Base-by-base conservation (phyloP, 768 basidiomycete genomes). In the Scleroderma bovista region DNA sequence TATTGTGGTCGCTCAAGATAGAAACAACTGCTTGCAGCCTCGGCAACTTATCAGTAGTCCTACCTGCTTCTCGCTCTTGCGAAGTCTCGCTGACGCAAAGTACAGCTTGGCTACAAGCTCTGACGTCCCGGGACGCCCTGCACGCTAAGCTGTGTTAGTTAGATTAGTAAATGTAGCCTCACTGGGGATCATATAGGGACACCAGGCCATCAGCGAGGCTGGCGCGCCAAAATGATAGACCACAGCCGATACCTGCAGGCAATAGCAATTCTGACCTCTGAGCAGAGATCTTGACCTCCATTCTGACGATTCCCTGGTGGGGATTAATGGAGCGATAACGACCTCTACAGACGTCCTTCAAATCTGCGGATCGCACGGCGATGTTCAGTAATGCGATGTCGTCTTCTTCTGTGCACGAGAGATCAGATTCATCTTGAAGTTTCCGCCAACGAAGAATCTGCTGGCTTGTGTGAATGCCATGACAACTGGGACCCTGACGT, bases 251-350 rank as follows among this genome's bases (percentile, higher is more conserved):
- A 86, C 90, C 93, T 95, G 65, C 70, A 92, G 86, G 66, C 77
- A 77, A 75, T 93, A 89, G 64, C 82, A 81, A 74, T 98, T 98
- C 71, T 99, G 94, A 16, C 94, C 94, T 98, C 71, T 99, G 94
- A 16, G 94, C 94, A 26, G 92, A 73, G 57, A 98, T 79, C 58
- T 86, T 73, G 65, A 94, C 70, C 37, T 84, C 83, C 52, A 81
- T 77, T 59, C 80, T 74, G 45, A 91, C 59, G 48, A 72, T 61
- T 20, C 78, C 75, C 65, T 81, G 73, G 56, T 93, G 71, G 38
- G 86, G 72, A 53, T 96, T 67, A 40, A 99, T 11, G 93, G 93
- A 6, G 95, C 84, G 59, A 99, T 83, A 62, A 96, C 86, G 65
- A 96, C 85, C 82, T 97, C 94, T 95, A 65, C 46, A 98, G 71